phyloP scores from a whole-genome alignment of 371 early-diverging fungal genomes.

The Rhizopus delemar region DNA sequence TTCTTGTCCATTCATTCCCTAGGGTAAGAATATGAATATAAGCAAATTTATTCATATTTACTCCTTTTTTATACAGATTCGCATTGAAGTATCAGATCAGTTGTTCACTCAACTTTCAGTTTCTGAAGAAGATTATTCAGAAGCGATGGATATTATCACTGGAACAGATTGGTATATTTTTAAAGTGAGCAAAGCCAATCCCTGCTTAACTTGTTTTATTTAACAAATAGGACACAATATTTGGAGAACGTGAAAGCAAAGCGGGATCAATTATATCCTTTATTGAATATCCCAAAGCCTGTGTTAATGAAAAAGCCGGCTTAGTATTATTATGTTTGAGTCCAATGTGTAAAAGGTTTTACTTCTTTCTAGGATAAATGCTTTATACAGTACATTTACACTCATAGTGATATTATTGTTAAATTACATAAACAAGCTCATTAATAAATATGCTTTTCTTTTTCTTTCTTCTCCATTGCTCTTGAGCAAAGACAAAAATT shows the following conservation, averaged over 20 bases:
- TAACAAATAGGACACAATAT: slow-evolving; percentile 27
- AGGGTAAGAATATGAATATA: slow-evolving; percentile 34
- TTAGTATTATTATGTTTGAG: background rate
- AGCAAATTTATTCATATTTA: background rate
- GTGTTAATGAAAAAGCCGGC: slow-evolving; percentile 15
- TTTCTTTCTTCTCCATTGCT: background rate
- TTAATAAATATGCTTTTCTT: too few species aligned
- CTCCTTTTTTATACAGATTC: slow-evolving; percentile 33
- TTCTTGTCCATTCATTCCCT: slow-evolving; percentile 55
- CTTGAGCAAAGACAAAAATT: background rate
- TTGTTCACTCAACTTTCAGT: slow-evolving; percentile 48
- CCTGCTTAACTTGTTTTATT: background rate
- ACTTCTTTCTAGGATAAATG: too few species aligned
- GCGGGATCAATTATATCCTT: slow-evolving; percentile 38
- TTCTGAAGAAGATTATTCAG: slow-evolving; percentile 37
- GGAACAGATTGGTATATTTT: slow-evolving; percentile 47
- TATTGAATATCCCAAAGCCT: slow-evolving; percentile 44
- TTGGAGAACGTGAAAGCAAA: slow-evolving; percentile 28
- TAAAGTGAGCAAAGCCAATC: background rate
- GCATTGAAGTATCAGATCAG: slow-evolving; percentile 54
- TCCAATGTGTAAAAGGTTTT: too few species aligned
- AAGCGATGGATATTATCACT: slow-evolving; percentile 49
- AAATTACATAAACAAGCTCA: background rate
- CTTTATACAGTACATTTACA: too few species aligned
- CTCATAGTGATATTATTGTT: too few species aligned